These are phyloP conservation scores for Metarhizium anisopliae DNA, from an alignment of 2,329 filamentous ascomycete genomes.

Conservation along the genomic window DNA sequence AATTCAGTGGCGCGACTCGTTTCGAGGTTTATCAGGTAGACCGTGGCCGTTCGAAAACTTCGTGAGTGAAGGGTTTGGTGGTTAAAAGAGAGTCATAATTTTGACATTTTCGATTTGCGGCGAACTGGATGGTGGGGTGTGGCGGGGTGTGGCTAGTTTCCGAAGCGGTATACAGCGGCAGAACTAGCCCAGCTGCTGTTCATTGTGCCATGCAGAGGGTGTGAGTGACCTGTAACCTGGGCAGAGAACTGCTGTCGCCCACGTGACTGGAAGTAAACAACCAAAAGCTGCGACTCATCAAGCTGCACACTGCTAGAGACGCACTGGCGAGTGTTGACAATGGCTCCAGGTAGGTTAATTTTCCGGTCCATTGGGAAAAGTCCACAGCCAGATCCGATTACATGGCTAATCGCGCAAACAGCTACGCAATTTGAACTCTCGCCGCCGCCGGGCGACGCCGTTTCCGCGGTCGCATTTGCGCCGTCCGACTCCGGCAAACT, in stretches of 20 bases:
- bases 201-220: too few relatives aligned
- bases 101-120: constrained; percentile 30
- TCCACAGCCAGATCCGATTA: background rate
- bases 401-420: constrained; percentile 16
- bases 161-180: constrained; percentile 22
- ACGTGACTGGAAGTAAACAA: constrained; percentile 32
- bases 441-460: constrained; percentile 74
- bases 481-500: constrained; percentile 65
- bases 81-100: constrained; percentile 17
- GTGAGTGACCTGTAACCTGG: too few relatives aligned
- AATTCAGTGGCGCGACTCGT: background rate
- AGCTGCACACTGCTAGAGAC: background rate
- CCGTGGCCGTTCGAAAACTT: background rate
- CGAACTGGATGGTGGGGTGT: constrained; percentile 30
- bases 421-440: constrained; percentile 74
- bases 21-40: background rate
- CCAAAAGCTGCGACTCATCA: constrained; percentile 7
- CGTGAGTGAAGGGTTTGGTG: background rate
- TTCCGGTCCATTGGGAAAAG: background rate
- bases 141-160: constrained; percentile 27
- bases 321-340: constrained; percentile 12
- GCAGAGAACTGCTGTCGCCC: constrained; percentile 13
- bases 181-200: constrained; percentile 11
- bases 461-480: constrained; percentile 81
- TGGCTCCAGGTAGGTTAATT: constrained; percentile 32